These are phyloP conservation scores for Funneliformis caledonium DNA, from an alignment of 371 early-diverging fungal species.

Conservation along the genomic window DNA sequence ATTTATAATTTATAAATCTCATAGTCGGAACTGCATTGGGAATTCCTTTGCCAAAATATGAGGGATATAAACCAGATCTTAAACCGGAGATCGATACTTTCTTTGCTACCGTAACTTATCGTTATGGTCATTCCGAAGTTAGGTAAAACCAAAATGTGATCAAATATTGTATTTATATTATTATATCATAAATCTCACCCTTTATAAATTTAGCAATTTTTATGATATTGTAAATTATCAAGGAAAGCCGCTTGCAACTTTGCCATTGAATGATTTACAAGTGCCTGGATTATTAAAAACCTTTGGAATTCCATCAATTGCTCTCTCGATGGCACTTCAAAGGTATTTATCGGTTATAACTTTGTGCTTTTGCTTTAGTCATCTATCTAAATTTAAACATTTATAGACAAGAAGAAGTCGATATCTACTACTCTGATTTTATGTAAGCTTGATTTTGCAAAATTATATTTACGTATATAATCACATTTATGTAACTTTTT, in stretches of 20 bases:
- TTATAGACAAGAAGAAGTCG: slow-evolving; percentile 41
- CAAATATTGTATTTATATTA: neutral
- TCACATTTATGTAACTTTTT: neutral
- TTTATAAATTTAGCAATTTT: neutral
- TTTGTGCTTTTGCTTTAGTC: no score
- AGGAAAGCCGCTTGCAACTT: neutral
- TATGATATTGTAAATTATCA: neutral
- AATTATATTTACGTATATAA: neutral
- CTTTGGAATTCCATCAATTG: neutral
- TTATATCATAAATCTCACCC: neutral
- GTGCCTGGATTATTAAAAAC: neutral
- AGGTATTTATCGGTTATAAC: neutral
- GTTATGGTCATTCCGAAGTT: slow-evolving; percentile 37
- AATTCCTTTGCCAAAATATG: slow-evolving; percentile 12
- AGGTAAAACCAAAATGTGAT: neutral
- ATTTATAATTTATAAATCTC: neutral
- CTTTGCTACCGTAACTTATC: slow-evolving; percentile 34
- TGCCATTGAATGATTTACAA: neutral
- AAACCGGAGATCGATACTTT: slow-evolving; percentile 8
- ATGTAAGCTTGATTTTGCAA: no score
- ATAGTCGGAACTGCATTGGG: neutral
- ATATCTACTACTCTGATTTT: slow-evolving; percentile 32
- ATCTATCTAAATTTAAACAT: neutral
- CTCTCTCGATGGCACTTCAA: neutral
- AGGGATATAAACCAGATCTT: slow-evolving; percentile 9